Evolutionary conservation across 441 rosid genomes (phyloP).

Genomic region (Iberis amara): DNA sequence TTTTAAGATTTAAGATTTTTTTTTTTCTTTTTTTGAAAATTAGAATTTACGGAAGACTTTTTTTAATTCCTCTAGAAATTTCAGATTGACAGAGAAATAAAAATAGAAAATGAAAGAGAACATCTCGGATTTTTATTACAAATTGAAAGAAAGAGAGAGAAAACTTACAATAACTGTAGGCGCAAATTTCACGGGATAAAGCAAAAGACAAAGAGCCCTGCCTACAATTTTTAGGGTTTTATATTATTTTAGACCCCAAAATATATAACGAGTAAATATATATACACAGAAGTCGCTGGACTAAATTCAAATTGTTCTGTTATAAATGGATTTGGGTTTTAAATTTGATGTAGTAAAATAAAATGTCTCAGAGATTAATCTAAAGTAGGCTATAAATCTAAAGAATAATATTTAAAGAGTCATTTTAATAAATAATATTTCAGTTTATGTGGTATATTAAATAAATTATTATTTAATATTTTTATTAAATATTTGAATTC

Average conservation of each 20-base stretch:
- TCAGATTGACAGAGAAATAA: constrained; percentile 1
- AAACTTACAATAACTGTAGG: constrained; percentile 42
- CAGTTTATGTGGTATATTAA: no score
- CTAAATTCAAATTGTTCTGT: no score
- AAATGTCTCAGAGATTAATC: no score
- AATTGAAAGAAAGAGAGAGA: constrained; percentile 5
- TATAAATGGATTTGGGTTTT: no score
- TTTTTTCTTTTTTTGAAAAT: no score
- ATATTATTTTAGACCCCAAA: constrained; percentile 7
- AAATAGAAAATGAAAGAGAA: constrained; percentile 1
- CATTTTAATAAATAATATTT: no score
- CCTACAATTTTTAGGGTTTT: constrained; percentile 26
- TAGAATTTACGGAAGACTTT: background rate
- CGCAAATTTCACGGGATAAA: constrained; percentile 20
- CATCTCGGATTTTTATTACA: constrained; percentile 15
- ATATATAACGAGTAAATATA: constrained; percentile 9
- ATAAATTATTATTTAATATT: no score
- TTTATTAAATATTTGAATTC: no score
- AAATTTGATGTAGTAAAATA: no score
- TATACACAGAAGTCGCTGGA: no score
- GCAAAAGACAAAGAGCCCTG: constrained; percentile 20
- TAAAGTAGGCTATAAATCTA: no score
- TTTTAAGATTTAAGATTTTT: background rate
- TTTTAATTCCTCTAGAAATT: background rate
- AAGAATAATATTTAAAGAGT: no score